These are phyloP conservation scores for Lachnellula hyalina DNA, from an alignment of 2,329 filamentous ascomycete species.

Conservation along the genomic window DNA sequence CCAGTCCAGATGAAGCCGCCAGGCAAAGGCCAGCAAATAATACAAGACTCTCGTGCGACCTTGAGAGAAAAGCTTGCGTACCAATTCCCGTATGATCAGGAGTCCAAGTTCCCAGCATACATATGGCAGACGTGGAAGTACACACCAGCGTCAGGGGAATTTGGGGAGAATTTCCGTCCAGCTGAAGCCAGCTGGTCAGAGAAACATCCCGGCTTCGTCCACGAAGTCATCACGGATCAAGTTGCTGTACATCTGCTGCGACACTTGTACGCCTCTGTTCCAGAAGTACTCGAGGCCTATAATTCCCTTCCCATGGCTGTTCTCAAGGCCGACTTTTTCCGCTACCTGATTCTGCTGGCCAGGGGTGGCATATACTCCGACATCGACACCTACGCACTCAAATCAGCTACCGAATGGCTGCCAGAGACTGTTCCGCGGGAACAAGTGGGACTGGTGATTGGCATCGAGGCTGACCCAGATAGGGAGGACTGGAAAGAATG, in stretches of 20 bases:
- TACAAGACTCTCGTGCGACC: constrained; percentile 59
- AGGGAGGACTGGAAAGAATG: constrained; percentile 87
- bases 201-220: constrained; percentile 83
- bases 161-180: constrained; percentile 68
- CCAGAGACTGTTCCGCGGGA: constrained; percentile 70
- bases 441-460: constrained; percentile 79
- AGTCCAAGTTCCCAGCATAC: constrained; percentile 88
- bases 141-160: constrained; percentile 70
- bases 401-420: constrained; percentile 82
- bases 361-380: constrained; percentile 81
- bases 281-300: constrained; percentile 75
- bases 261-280: constrained; percentile 79
- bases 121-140: constrained; percentile 99
- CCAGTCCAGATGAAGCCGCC: constrained; percentile 11
- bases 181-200: constrained; percentile 87
- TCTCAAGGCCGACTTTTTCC: constrained; percentile 69
- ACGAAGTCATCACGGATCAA: constrained; percentile 93
- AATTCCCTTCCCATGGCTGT: constrained; percentile 66
- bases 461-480: constrained; percentile 95
- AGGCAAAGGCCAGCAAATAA: constrained; percentile 18
- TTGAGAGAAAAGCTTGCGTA: constrained; percentile 80
- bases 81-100: constrained; percentile 88
- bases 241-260: constrained; percentile 76
- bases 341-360: constrained; percentile 67
- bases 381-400: constrained; percentile 85